Conservation (phyloP, 441 rosid genomes). For the Corymbia citriodora region DNA sequence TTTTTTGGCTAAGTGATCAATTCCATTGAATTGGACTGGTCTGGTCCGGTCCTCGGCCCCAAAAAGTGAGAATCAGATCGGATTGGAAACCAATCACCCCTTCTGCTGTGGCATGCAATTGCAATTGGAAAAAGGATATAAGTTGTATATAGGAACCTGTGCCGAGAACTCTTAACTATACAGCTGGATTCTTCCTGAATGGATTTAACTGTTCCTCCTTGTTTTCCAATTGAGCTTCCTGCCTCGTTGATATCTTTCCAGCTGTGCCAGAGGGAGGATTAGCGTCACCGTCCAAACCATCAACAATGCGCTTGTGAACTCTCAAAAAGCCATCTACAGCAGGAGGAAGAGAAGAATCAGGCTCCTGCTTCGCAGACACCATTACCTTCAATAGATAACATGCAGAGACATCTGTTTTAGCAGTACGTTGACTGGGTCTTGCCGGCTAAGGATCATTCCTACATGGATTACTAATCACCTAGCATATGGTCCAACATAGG, state of each 20-base stretch:
- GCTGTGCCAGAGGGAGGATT: constrained; percentile 39
- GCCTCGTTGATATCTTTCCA: constrained; percentile 88
- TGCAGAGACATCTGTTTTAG: background rate
- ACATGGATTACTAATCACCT: background rate
- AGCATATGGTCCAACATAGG: background rate
- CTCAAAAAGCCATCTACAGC: constrained; percentile 92
- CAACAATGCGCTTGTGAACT: constrained; percentile 84
- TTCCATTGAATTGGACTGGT: no score
- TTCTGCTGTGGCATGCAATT: background rate
- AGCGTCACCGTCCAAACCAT: constrained; percentile 85
- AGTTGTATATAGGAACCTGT: constrained; percentile 42
- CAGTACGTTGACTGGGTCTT: background rate
- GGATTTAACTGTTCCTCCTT: constrained; percentile 87
- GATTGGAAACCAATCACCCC: no score
- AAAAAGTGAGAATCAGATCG: no score
- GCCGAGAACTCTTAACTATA: constrained; percentile 87
- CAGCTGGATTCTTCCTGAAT: constrained; percentile 85
- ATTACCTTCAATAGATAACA: constrained; percentile 42
- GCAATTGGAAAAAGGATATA: background rate
- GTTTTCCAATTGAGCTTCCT: constrained; percentile 95
- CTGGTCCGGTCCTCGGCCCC: no score
- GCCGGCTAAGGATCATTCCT: background rate
- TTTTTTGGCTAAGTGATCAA: no score
- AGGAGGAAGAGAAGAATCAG: constrained; percentile 90
- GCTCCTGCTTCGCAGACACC: constrained; percentile 97